Conservation (phyloP, 2,329 filamentous ascomycete genomes). For the Calonectria multiphialidica region DNA sequence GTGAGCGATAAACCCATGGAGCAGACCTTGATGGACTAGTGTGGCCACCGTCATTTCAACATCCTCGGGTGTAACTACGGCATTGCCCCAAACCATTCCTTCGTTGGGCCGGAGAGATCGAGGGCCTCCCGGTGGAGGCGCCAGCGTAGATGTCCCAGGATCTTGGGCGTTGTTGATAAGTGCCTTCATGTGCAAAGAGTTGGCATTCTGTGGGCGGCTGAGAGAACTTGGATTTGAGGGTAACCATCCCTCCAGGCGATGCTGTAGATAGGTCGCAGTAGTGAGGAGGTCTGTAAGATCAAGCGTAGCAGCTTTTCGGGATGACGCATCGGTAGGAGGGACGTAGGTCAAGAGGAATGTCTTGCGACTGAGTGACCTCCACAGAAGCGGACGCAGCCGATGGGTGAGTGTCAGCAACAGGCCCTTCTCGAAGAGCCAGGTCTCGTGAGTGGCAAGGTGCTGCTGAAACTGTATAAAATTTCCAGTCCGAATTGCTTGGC, state of each 20-base stretch:
- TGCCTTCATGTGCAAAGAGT: constrained; percentile 64
- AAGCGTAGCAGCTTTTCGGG: constrained; percentile 78
- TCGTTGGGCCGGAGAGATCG: constrained; percentile 67
- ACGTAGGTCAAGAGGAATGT: constrained; percentile 84
- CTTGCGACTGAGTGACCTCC: constrained; percentile 84
- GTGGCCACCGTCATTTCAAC: constrained; percentile 84
- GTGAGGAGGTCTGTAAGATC: constrained; percentile 77
- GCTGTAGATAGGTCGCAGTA: constrained; percentile 75
- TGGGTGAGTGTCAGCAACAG: constrained; percentile 82
- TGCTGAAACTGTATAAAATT: constrained; percentile 81
- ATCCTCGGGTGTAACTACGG: constrained; percentile 69
- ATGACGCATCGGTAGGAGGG: constrained; percentile 67
- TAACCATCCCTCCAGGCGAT: constrained; percentile 69
- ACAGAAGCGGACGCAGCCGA: constrained; percentile 84
- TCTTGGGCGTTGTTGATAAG: constrained; percentile 60
- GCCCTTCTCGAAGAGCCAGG: constrained; percentile 82
- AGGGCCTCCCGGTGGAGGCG: constrained; percentile 59
- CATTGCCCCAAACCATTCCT: constrained; percentile 74
- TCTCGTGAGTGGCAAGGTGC: constrained; percentile 72
- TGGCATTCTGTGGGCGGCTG: constrained; percentile 57
- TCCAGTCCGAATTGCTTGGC: constrained; percentile 77
- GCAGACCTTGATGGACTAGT: constrained; percentile 82
- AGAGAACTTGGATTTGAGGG: constrained; percentile 50
- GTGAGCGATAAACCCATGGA: constrained; percentile 88
- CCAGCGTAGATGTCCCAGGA: constrained; percentile 56